A percentile compares a stretch with the other conserved stretches of the same genome.
Evolutionary conservation across 495 filamentous ascomycete species (phyloP).

Genomic region (Polyplosphaeria fusca): DNA sequence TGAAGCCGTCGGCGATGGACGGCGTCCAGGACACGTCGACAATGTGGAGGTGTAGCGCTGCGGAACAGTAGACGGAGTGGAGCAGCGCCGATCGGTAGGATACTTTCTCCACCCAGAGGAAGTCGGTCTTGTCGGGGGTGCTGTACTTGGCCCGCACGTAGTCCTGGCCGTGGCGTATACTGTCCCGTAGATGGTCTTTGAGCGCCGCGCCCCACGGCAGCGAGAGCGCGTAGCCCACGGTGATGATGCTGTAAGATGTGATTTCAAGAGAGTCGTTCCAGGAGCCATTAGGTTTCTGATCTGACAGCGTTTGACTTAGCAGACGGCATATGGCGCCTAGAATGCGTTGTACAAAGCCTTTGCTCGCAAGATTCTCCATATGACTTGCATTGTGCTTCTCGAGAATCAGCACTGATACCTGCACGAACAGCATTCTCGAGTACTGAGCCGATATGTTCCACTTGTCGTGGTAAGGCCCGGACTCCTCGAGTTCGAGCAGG

Average conservation of each 20-base stretch:
- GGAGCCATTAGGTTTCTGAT: neutral
- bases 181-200: neutral
- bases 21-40: neutral
- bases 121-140: neutral
- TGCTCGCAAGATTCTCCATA: neutral
- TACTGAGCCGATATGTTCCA: constrained; percentile 4
- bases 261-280: neutral
- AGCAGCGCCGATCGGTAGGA: constrained; percentile 39
- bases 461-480: neutral
- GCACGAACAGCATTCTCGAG: neutral
- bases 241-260: constrained; percentile 2
- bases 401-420: neutral
- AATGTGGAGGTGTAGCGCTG: constrained; percentile 32
- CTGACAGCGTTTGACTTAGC: neutral
- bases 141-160: neutral
- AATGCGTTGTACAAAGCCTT: neutral
- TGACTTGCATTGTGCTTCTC: neutral
- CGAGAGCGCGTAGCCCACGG: neutral
- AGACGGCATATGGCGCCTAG: neutral
- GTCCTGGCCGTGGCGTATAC: neutral
- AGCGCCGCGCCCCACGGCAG: neutral
- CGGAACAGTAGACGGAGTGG: constrained; percentile 38
- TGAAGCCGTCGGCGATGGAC: neutral
- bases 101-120: constrained; percentile 47
- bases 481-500: neutral